Percentiles rank a stretch among this genome's conserved stretches.
phyloP scores from a whole-genome alignment of 192 early-diverging fungal species.

The Haplosporangium gracile region DNA sequence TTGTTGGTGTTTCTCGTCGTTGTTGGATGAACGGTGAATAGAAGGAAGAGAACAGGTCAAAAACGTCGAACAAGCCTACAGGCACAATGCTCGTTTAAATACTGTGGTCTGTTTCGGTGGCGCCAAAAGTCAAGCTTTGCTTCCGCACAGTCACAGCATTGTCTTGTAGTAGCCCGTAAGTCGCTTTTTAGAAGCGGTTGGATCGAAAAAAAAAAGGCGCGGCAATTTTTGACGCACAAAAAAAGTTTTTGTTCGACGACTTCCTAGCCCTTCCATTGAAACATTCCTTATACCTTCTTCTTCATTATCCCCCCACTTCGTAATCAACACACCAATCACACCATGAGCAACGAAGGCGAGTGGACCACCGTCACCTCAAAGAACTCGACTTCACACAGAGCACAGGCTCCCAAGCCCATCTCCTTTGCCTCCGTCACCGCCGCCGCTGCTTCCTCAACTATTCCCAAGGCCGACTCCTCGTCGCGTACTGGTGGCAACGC shows the following conservation, averaged over 20 bases:
- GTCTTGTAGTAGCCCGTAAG: conserved; percentile 15
- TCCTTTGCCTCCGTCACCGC: conserved; percentile 17
- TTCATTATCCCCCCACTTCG: not conserved
- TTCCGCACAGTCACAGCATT: not conserved
- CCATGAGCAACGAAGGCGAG: conserved; percentile 57
- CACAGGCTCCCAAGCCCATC: conserved; percentile 27
- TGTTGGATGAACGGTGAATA: not conserved
- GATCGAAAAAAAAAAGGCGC: conserved; percentile 10
- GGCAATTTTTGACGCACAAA: not conserved
- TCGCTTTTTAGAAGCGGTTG: not conserved
- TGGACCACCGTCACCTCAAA: conserved; percentile 56
- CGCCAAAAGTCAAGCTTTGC: not conserved
- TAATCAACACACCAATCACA: not conserved
- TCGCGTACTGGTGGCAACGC: conserved; percentile 8
- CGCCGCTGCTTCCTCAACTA: conserved; percentile 3
- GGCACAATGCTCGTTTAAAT: not conserved
- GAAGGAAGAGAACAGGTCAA: not conserved
- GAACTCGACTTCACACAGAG: conserved; percentile 45
- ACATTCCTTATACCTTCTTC: not conserved
- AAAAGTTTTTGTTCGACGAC: conserved; percentile 13
- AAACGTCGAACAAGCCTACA: not conserved
- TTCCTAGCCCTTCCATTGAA: conserved; percentile 13
- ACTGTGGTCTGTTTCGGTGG: not conserved
- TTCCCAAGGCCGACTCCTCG: conserved; percentile 11
- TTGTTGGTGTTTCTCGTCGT: not conserved